Conservation (phyloP, 306 rosid genomes). For the Lablab purpureus region DNA sequence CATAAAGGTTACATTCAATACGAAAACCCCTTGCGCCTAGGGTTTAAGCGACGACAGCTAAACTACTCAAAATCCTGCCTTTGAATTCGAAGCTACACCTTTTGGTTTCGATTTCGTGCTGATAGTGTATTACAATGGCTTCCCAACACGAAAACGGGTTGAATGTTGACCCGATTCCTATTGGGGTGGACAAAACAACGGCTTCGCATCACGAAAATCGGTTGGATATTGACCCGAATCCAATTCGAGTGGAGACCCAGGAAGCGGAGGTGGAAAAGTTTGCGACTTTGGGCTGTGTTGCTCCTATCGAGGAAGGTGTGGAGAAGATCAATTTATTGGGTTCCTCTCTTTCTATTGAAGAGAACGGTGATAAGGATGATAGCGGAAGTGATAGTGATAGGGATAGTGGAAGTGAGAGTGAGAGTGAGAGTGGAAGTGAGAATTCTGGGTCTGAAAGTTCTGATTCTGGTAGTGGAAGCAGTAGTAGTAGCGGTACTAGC, state of each 20-base stretch:
- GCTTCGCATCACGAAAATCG: constrained; percentile 30
- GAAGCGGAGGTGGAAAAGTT: constrained; percentile 27
- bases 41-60: constrained; percentile 46
- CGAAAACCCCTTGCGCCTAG: constrained; percentile 45
- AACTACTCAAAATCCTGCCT: neutral
- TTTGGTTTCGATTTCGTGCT: constrained; percentile 57
- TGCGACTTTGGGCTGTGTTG: constrained; percentile 36
- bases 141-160: constrained; percentile 27
- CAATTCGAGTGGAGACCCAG: constrained; percentile 19
- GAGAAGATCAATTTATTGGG: constrained; percentile 58
- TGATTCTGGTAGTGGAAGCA: constrained; percentile 45
- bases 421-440: constrained; percentile 41
- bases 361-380: constrained; percentile 18
- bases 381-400: neutral
- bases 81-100: constrained; percentile 46
- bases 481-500: constrained; percentile 5
- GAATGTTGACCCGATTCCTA: constrained; percentile 30
- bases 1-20: no score
- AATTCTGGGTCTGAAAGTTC: constrained; percentile 58
- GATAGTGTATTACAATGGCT: constrained; percentile 41
- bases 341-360: constrained; percentile 25
- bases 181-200: constrained; percentile 45
- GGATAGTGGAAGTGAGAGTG: constrained; percentile 6
- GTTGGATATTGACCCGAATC: constrained; percentile 35
- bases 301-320: constrained; percentile 54